These are phyloP conservation scores for Cardamine chenopodiifolia DNA, from an alignment of 345 rosid species.

Conservation along the genomic window DNA sequence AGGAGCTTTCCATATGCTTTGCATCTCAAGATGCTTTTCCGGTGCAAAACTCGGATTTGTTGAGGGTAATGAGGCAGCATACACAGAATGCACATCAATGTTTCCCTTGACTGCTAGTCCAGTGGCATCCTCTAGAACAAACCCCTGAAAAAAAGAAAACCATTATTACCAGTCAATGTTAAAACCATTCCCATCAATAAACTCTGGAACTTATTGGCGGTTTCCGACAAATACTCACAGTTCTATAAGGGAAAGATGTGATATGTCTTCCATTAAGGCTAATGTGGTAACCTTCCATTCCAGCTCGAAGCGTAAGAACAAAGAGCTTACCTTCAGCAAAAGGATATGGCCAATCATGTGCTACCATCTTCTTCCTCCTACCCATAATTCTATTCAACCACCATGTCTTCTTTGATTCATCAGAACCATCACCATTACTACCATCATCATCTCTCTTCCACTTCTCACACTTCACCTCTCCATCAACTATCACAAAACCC, in stretches of 20 bases:
- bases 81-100: constrained; percentile 74
- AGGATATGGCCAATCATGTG: constrained; percentile 85
- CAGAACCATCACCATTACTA: constrained; percentile 59
- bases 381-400: constrained; percentile 86
- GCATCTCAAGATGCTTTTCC: constrained; percentile 77
- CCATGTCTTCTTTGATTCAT: constrained; percentile 78
- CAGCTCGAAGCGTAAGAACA: constrained; percentile 85
- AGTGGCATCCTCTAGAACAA: constrained; percentile 95
- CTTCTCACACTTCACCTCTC: constrained; percentile 83
- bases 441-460: constrained; percentile 61
- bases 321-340: constrained; percentile 79
- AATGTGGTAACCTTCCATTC: constrained; percentile 92
- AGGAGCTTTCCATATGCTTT: constrained; percentile 81
- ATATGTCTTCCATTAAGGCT: constrained; percentile 88
- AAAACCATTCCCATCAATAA: neutral
- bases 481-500: constrained; percentile 66
- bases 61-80: constrained; percentile 82
- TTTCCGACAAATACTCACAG: constrained; percentile 56
- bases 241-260: constrained; percentile 89
- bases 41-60: constrained; percentile 83
- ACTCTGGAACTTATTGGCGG: neutral
- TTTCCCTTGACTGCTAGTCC: constrained; percentile 81
- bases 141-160: constrained; percentile 56
- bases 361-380: constrained; percentile 58
- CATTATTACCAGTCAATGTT: neutral